Percentiles rank a stretch among this genome's conserved stretches.
Evolutionary conservation across 2,329 filamentous ascomycete genomes (phyloP).

Genomic region (Knoxdaviesia proteae): DNA sequence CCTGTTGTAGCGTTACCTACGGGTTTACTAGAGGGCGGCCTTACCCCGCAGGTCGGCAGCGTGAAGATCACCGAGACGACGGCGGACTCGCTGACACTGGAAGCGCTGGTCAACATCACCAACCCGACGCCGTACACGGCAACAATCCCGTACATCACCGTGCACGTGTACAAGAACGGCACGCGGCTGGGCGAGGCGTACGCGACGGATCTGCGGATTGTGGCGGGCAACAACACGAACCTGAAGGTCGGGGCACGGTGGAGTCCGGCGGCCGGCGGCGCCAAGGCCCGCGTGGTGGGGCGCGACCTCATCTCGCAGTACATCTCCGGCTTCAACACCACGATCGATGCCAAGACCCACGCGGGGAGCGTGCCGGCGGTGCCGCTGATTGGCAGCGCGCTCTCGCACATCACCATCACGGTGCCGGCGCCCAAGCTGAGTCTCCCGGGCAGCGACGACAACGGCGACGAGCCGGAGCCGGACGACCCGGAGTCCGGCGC

Average conservation of each 20-base stretch:
- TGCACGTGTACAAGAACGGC: slow-evolving; percentile 54
- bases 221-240: slow-evolving; percentile 50
- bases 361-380: slow-evolving; percentile 50
- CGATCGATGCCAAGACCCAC: slow-evolving; percentile 53
- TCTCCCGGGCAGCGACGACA: slow-evolving; percentile 24
- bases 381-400: slow-evolving; percentile 48
- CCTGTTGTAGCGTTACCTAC: slow-evolving; percentile 32
- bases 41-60: slow-evolving; percentile 45
- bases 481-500: too few relatives aligned
- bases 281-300: slow-evolving; percentile 39
- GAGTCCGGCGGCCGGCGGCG: slow-evolving; percentile 45
- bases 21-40: slow-evolving; percentile 21
- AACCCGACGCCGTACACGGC: slow-evolving; percentile 83
- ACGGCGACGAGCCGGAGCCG: slow-evolving; percentile 9
- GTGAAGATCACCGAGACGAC: slow-evolving; percentile 56
- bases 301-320: slow-evolving; percentile 65
- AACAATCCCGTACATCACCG: slow-evolving; percentile 56
- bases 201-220: slow-evolving; percentile 40
- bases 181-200: slow-evolving; percentile 58
- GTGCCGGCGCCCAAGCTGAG: slow-evolving; percentile 49
- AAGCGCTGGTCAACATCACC: slow-evolving; percentile 59
- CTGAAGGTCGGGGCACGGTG: slow-evolving; percentile 49
- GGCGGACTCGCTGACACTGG: slow-evolving; percentile 45
- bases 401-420: slow-evolving; percentile 52
- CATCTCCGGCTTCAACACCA: slow-evolving; percentile 72